These are phyloP conservation scores for Arctium minus DNA, from an alignment of 129 eudicot species.

Conservation along the genomic window DNA sequence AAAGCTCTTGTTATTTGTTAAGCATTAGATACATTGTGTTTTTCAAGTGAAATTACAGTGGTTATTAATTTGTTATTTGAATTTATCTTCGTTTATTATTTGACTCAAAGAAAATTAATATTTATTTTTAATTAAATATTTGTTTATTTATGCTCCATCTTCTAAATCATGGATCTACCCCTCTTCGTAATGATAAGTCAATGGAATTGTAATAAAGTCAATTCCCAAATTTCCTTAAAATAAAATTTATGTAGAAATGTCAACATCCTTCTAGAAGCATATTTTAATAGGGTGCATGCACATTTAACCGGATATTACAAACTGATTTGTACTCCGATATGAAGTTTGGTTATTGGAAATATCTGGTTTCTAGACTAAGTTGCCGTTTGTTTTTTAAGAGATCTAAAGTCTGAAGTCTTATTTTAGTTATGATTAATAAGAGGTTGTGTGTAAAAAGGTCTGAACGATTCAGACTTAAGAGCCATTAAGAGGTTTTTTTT, in stretches of 20 bases:
- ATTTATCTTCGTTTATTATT: neutral
- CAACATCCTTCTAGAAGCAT: neutral
- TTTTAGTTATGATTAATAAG: too few species aligned
- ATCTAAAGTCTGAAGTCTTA: too few species aligned
- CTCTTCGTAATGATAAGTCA: neutral
- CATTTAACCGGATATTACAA: neutral
- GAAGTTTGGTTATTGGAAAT: neutral
- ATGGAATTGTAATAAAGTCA: neutral
- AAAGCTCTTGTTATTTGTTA: neutral
- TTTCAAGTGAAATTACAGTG: neutral
- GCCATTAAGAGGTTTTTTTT: too few species aligned
- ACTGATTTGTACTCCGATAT: neutral
- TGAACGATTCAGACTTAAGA: too few species aligned
- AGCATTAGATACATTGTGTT: neutral
- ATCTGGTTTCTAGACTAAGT: too few species aligned
- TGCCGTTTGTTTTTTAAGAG: too few species aligned
- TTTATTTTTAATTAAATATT: too few species aligned
- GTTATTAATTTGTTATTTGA: too few species aligned
- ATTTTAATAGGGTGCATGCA: neutral
- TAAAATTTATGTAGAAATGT: neutral
- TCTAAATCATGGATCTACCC: neutral
- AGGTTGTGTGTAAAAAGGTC: too few species aligned
- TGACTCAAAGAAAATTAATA: neutral
- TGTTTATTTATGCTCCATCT: neutral
- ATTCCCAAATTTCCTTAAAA: neutral